Base-by-base conservation (phyloP, 805 yeast genomes). In the Kuraishia molischiana region DNA sequence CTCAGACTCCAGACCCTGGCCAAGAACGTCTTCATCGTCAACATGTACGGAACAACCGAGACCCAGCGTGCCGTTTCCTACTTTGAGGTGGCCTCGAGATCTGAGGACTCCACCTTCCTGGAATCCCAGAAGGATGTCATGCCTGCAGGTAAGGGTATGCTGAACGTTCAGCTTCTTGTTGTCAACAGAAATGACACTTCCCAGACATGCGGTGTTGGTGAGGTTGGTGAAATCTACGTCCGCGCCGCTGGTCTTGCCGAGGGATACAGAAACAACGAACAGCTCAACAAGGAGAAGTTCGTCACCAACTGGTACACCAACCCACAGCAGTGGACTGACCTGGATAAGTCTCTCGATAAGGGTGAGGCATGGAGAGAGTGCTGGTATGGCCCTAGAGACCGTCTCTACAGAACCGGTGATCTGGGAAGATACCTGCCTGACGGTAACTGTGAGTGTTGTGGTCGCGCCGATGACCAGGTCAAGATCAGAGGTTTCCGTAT, bases 1-100 rank as follows among this genome's bases (percentile, higher is more conserved):
- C 65, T 85, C 47, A 75, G 97, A 53, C 69, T 92, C 49, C 99
- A 92, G 59, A 77, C 92, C 1, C 70, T 92, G 50, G 97, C 97
- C 11, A 79, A 79, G 56, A 90, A 92, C 52, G 94, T 85, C 38
- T 67, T 61, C 55, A 90, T 92, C 53, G 94, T 92, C 48, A 92
- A 92, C 63, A 92, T 92, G 99, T 92, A 92, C 59, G 99, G 99
- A 53, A 92, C 99, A 29, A 92, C 99, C 9, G 99, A 92, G 61
- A 92, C 99, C 13, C 99, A 94, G 67, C 77, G 99, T 56, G 92
- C 99, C 2, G 99, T 92, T 19, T 89, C 97, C 0, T 92, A 75
- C 62, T 94, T 76, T 62, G 94, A 86, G 57, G 90, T 94, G 44
- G 77, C 85, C 32, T 76, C 94, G 21, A 69, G 85, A 46, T 55